Conservation (phyloP, 768 basidiomycete species). For the Macrolepiota albuminosa region DNA sequence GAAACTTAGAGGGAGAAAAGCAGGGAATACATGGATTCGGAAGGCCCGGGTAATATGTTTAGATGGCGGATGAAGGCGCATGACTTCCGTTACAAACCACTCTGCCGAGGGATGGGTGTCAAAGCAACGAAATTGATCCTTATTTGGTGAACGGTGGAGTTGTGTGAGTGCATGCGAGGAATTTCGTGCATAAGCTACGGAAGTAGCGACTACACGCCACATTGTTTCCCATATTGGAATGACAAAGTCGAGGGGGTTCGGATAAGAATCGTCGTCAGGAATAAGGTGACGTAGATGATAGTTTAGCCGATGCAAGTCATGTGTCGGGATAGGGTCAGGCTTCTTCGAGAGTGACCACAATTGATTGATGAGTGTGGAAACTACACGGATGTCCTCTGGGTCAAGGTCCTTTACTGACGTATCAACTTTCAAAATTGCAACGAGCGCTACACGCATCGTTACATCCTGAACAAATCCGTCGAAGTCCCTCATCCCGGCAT, state of each 20-base stretch:
- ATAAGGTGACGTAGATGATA: conserved; percentile 35
- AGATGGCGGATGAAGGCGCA: conserved; percentile 50
- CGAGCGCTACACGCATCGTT: conserved; percentile 37
- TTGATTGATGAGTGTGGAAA: conserved; percentile 37
- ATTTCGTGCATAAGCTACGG: conserved; percentile 32
- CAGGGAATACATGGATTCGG: background rate
- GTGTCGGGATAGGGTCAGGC: conserved; percentile 21
- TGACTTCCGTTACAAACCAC: conserved; percentile 36
- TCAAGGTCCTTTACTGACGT: conserved; percentile 24
- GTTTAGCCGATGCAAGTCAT: conserved; percentile 30
- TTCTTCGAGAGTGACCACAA: conserved; percentile 45
- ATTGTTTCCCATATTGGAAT: conserved; percentile 59
- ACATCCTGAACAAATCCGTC: conserved; percentile 39
- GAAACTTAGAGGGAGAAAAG: background rate
- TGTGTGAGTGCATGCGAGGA: conserved; percentile 27
- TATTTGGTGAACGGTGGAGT: conserved; percentile 28
- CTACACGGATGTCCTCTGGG: conserved; percentile 26
- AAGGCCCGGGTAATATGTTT: conserved; percentile 35
- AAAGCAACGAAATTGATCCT: conserved; percentile 23
- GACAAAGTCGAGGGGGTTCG: conserved; percentile 45
- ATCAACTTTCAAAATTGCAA: conserved; percentile 34
- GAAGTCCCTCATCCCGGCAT: conserved; percentile 19
- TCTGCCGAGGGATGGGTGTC: conserved; percentile 25
- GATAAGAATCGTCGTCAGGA: conserved; percentile 24
- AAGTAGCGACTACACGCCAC: conserved; percentile 53